phyloP scores from a whole-genome alignment of 192 early-diverging fungal species.

The Backusella australiensis region DNA sequence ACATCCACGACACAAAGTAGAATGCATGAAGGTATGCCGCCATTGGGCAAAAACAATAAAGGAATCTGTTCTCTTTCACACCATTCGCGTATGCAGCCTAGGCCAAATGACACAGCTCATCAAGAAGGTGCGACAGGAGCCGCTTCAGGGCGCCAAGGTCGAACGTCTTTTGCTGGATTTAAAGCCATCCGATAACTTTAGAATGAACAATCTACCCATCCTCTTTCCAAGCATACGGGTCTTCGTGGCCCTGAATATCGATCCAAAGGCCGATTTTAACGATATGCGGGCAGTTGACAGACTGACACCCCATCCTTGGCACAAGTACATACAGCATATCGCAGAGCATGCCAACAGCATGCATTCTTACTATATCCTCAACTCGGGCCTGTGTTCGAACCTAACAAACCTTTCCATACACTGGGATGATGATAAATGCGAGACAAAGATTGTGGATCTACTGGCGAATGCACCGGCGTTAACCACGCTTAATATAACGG shows the following conservation, averaged over 20 bases:
- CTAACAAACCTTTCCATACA: not conserved
- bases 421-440: not conserved
- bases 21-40: not conserved
- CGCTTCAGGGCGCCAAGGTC: not conserved
- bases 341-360: not conserved
- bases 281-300: not conserved
- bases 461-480: not conserved
- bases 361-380: not conserved
- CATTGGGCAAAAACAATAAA: not conserved
- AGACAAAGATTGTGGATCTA: not conserved
- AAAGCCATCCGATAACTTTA: not conserved
- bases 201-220: not conserved
- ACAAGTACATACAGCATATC: not conserved
- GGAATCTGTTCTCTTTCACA: not conserved
- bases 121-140: not conserved
- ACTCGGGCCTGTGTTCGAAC: not conserved
- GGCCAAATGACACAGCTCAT: not conserved
- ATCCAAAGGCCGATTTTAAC: not conserved
- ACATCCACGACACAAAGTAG: not conserved
- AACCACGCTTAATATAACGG: not conserved
- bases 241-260: not conserved
- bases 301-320: not conserved
- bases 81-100: not conserved
- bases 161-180: not conserved
- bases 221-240: not conserved